Evolutionary conservation across 129 eudicot genomes (phyloP), one percentile per base, ranked within the genome.

Genomic region (Lactuca sativa): DNA sequence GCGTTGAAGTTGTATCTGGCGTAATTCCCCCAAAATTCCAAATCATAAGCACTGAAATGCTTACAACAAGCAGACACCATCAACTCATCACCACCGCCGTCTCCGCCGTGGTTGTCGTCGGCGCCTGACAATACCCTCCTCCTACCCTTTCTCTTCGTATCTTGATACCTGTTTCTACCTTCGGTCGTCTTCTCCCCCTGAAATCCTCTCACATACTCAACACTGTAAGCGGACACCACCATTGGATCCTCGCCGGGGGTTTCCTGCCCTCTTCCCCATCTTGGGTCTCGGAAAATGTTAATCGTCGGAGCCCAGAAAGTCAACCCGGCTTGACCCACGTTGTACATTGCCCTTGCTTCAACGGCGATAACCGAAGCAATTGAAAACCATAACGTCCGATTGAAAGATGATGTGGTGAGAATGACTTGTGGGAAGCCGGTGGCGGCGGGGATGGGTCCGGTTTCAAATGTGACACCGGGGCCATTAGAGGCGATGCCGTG

Each of bases 181-280:
- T 43, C 30, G 15, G 21, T 74, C 61, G 11, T 3, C 47, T 15
- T 17, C 47, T 33, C 80, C 33, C 83, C 82, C 70, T 93, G 95
- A 79, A 93, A 93, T 17, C 92, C 97, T 31, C 56, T 80, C 6
- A 93, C 98, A 66, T 80, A 93, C 87, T 86, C 88, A 14, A 87
- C 55, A 7, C 83, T 82, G 65, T 75, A 87, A 14, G 79, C 86
- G 3, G 86, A 68, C 10, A 65, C 82, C 47, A 90, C 91, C 86
- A 72, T 25, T 4, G 99, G 99, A 75, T 95, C 99, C 83, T 95
- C 99, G 36, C 99, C 99, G 3, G 97, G 86, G 8, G 97, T 82
- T 85, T 95, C 99, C 71, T 90, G 99, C 4, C 99, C 99, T 30
- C 99, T 83, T 40, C 99, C 99, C 99, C 99, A 90, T 57, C 99